Evolutionary conservation across 139 green algal species (phyloP).

Genomic region (Pseudopediastrum boryanum): DNA sequence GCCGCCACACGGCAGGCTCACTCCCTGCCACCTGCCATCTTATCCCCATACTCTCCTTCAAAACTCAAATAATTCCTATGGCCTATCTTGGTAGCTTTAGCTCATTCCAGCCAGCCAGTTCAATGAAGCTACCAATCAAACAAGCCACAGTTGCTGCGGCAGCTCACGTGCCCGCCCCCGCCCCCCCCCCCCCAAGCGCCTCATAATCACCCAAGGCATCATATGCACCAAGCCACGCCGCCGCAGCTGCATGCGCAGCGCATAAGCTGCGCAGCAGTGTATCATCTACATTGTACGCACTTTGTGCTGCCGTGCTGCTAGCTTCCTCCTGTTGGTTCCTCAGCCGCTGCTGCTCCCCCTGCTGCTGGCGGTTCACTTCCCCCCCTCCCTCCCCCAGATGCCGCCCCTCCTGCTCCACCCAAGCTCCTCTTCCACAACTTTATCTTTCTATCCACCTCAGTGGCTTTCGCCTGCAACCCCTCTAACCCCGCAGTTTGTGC

Average conservation of each 20-base stretch:
- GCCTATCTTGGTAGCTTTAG: too few species aligned
- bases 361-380: not conserved
- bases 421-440: conserved; percentile 34
- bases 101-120: not conserved
- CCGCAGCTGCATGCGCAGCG: not conserved
- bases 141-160: not conserved
- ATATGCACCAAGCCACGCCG: not conserved
- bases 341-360: conserved; percentile 2
- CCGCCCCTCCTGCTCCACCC: not conserved
- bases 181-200: too few species aligned
- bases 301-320: not conserved
- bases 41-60: too few species aligned
- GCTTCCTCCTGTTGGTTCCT: not conserved
- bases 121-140: not conserved
- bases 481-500: not conserved
- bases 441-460: conserved; percentile 18
- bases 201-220: not conserved
- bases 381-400: not conserved
- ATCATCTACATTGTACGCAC: not conserved
- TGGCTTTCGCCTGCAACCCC: conserved; percentile 13
- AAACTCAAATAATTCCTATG: too few species aligned
- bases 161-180: not conserved
- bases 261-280: not conserved
- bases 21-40: too few species aligned
- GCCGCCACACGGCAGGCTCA: too few species aligned